phyloP scores from a whole-genome alignment of 176 grass and related monocot genomes.

The Ampelocalamus luodianensis region DNA sequence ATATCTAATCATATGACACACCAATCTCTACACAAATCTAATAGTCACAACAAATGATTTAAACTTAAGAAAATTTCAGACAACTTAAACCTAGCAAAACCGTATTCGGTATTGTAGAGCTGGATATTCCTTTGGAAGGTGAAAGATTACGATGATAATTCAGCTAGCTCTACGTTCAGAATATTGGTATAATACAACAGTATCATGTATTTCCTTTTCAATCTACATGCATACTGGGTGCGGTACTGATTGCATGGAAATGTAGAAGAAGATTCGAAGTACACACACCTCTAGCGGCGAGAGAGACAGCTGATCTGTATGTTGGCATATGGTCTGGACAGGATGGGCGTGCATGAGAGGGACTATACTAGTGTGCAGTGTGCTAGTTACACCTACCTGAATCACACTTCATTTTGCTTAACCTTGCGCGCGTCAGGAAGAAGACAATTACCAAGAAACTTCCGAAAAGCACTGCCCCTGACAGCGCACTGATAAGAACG shows the following conservation, averaged over 20 bases:
- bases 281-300: conserved; percentile 8
- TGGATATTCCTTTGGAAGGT: conserved; percentile 17
- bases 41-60: too few species aligned
- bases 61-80: too few species aligned
- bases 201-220: not conserved
- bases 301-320: conserved; percentile 38
- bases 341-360: conserved; percentile 27
- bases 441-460: not conserved
- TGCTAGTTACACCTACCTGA: conserved; percentile 13
- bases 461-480: not conserved
- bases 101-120: not conserved
- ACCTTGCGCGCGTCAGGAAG: not conserved
- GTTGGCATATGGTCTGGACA: conserved; percentile 23
- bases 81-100: too few species aligned
- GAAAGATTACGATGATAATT: not conserved
- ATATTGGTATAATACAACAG: not conserved
- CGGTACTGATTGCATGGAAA: conserved; percentile 29
- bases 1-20: too few species aligned
- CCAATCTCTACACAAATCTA: too few species aligned
- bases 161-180: not conserved
- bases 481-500: not conserved
- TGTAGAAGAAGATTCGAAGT: conserved; percentile 22
- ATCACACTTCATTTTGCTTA: not conserved
- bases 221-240: not conserved
- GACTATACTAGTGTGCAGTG: not conserved